Percentiles rank a stretch among this genome's conserved stretches.
phyloP scores from a whole-genome alignment of 805 yeast species.

The Yarrowia yakushimensis region DNA sequence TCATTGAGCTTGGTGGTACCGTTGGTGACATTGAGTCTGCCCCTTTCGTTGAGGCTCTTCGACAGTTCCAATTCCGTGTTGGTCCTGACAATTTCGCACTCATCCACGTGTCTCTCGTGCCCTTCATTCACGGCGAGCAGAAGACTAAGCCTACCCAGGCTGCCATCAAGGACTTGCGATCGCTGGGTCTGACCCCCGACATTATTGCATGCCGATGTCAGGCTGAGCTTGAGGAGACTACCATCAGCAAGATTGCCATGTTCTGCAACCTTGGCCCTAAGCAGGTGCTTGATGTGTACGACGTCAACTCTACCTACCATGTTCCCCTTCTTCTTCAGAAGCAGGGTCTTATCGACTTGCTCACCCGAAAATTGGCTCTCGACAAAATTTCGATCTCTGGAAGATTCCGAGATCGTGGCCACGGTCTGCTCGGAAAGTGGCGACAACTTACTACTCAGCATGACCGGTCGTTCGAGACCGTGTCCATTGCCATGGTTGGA shows the following conservation, averaged over 20 bases:
- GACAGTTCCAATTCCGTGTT: conserved; percentile 98
- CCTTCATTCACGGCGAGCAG: conserved; percentile 97
- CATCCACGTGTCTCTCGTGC: conserved; percentile 94
- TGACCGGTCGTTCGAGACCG: conserved; percentile 80
- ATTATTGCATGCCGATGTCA: conserved; percentile 98
- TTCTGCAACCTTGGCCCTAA: conserved; percentile 98
- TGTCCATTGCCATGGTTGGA: conserved; percentile 94
- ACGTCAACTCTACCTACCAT: conserved; percentile 94
- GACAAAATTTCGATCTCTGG: conserved; percentile 45
- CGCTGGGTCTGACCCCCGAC: conserved; percentile 91
- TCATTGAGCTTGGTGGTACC: conserved; percentile 97
- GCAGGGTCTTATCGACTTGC: conserved; percentile 75
- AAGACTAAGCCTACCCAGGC: conserved; percentile 99
- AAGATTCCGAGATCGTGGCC: conserved; percentile 63
- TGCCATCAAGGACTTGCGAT: conserved; percentile 93
- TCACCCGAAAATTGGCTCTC: conserved; percentile 65
- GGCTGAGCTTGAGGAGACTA: conserved; percentile 70
- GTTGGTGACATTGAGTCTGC: conserved; percentile 99
- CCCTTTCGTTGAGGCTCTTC: conserved; percentile 96
- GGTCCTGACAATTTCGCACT: conserved; percentile 91
- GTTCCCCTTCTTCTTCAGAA: conserved; percentile 89
- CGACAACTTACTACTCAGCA: conserved; percentile 68
- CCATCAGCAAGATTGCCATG: conserved; percentile 96
- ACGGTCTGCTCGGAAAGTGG: conserved; percentile 71
- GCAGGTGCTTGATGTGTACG: conserved; percentile 95